A percentile compares a stretch with the other conserved stretches of the same genome.
These are phyloP conservation scores for Podospora comata DNA, from an alignment of 495 filamentous ascomycete species.

Conservation along the genomic window DNA sequence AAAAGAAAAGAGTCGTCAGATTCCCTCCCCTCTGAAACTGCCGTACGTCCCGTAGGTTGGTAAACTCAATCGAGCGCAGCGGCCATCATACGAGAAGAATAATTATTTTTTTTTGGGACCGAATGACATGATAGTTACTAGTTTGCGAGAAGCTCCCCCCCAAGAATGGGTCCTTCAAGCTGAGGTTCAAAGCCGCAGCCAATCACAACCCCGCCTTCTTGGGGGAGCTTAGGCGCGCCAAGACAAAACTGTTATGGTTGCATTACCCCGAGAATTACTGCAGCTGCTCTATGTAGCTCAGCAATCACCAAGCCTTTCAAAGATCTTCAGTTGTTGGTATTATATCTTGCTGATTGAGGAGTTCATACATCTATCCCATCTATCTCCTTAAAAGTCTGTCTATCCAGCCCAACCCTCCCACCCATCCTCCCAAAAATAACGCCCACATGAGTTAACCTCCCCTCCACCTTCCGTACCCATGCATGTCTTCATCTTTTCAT, in stretches of 20 bases:
- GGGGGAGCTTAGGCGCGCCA: not conserved
- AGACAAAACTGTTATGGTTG: not conserved
- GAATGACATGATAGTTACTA: not conserved
- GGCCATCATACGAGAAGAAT: not conserved
- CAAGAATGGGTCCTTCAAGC: not conserved
- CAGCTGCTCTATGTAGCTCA: not conserved
- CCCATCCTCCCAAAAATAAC: conserved; percentile 10
- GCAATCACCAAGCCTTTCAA: not conserved
- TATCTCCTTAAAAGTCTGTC: conserved; percentile 17
- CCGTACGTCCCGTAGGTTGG: not conserved
- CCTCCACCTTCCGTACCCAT: conserved; percentile 1
- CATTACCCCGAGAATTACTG: not conserved
- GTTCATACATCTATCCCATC: conserved; percentile 18
- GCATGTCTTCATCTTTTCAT: not conserved
- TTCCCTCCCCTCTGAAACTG: not conserved
- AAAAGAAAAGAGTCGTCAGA: not conserved
- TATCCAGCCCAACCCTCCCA: conserved; percentile 24
- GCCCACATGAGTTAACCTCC: conserved; percentile 18
- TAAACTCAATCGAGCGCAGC: conserved; percentile 7
- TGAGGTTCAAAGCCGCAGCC: not conserved
- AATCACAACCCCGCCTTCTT: not conserved
- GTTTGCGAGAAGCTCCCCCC: not conserved
- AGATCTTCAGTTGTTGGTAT: not conserved
- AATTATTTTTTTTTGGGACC: not conserved
- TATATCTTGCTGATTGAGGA: conserved; percentile 7